Base-by-base conservation (phyloP, 495 filamentous ascomycete species). In the Peziza echinospora region DNA sequence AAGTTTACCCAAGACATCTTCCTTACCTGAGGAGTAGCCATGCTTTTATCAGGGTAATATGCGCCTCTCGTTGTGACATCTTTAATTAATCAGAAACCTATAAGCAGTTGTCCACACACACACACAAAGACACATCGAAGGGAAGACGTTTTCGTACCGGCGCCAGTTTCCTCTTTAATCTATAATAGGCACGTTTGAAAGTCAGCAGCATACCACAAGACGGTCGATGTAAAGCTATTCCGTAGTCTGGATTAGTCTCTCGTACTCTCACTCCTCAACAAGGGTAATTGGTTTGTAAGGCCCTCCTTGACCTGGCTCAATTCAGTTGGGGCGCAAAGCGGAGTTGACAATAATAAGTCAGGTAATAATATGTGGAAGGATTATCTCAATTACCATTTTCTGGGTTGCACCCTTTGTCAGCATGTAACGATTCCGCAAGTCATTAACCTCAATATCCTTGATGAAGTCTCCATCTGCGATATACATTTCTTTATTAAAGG, bases 131-230 rank as follows among this genome's bases (percentile, higher is more conserved):
- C 48, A 43, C 52, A 60, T 63, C 62, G 63, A 63, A 57, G 63
- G 61, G 62, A 58, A 72, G 64, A 59, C 70, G 63, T 68, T 37
- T 17, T 78, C 89, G 77, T 97, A 97, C 89, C 89, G 71, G 89
- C 87, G 77, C 89, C 89, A 80, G 89, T 94, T 60, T 94, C 82
- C 69, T 96, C 86, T 82, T 93, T 92, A 55, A 97, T 97, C 89
- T 97, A 93, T 37, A 62, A 83, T 82, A 52, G 42, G 50, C 56
- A 59, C 56, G 50, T 41, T 50, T 59, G 56, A 59, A 43, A 59
- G 89, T 97, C 78, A 97, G 89, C 86, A 91, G 78, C 55, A 59
- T 80, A 84, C 84, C 77, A 81, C 85, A 76, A 73, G 76, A 82
- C 19, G 76, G 68, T 63, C 67, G 60, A 70, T 58, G 63, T 69